Percentiles rank a stretch among this genome's conserved stretches.
phyloP scores from a whole-genome alignment of 225 moss, liverwort and hornwort genomes.

The Pseudoscleropodium purum region DNA sequence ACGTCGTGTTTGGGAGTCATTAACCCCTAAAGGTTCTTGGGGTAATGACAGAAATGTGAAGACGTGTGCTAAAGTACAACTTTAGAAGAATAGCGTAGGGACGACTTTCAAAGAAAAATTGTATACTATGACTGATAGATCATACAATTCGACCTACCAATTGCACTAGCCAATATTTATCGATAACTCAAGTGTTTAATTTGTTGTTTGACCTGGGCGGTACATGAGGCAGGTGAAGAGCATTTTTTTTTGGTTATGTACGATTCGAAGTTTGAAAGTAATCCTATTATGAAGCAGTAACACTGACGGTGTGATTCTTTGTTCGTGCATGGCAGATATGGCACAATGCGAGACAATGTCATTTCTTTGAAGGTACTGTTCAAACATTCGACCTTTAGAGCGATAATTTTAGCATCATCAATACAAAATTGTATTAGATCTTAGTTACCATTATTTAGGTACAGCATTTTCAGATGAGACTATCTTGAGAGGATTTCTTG shows the following conservation, averaged over 20 bases:
- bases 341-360: constrained; percentile 87
- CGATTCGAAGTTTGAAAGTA: background rate
- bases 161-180: background rate
- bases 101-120: background rate
- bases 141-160: background rate
- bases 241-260: background rate
- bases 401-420: background rate
- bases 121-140: background rate
- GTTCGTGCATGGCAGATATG: constrained; percentile 60
- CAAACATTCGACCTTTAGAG: background rate
- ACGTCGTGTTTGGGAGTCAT: background rate
- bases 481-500: background rate
- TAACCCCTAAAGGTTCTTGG: background rate
- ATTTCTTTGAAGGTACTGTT: constrained; percentile 32
- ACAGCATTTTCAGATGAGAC: background rate
- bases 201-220: background rate
- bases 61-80: background rate
- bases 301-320: constrained; percentile 1
- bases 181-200: background rate
- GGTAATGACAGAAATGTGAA: background rate
- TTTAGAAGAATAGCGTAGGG: background rate
- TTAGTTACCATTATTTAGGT: background rate
- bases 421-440: background rate
- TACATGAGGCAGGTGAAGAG: background rate
- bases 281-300: background rate